Evolutionary conservation across 2,329 filamentous ascomycete species (phyloP).

Genomic region (Nemania sp.): DNA sequence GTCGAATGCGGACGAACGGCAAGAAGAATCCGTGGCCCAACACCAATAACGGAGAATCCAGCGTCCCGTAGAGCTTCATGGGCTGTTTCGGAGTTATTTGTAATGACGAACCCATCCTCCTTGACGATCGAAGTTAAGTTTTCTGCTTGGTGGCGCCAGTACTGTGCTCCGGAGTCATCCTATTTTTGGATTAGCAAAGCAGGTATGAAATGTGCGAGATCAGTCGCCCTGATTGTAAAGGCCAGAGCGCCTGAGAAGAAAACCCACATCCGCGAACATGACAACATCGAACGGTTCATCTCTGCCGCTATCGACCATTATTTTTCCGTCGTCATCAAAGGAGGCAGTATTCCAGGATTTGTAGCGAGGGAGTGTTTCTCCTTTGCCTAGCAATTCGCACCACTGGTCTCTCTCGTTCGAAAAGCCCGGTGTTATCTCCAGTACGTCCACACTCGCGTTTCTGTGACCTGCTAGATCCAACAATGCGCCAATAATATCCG

Average conservation of each 20-base stretch:
- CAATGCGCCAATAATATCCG: background rate
- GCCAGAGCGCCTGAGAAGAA: background rate
- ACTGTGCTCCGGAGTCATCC: background rate
- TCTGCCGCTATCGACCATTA: background rate
- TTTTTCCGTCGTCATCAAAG: background rate
- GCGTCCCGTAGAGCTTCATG: no score
- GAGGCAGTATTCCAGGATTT: background rate
- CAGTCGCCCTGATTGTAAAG: background rate
- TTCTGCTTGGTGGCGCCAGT: background rate
- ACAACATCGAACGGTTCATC: background rate
- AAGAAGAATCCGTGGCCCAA: no score
- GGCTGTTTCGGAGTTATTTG: no score
- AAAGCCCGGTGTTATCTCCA: background rate
- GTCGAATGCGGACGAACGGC: no score
- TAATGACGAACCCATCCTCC: no score
- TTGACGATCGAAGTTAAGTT: background rate
- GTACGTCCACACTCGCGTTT: background rate
- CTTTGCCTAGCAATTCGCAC: background rate
- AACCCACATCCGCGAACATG: background rate
- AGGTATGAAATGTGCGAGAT: background rate
- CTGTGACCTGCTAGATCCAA: background rate
- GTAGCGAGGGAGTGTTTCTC: background rate
- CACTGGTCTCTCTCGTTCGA: background rate
- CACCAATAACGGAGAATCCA: no score
- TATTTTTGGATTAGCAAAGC: background rate